Evolutionary conservation across 1,284 basidiomycete genomes (phyloP).

Genomic region (Malassezia brasiliensis): DNA sequence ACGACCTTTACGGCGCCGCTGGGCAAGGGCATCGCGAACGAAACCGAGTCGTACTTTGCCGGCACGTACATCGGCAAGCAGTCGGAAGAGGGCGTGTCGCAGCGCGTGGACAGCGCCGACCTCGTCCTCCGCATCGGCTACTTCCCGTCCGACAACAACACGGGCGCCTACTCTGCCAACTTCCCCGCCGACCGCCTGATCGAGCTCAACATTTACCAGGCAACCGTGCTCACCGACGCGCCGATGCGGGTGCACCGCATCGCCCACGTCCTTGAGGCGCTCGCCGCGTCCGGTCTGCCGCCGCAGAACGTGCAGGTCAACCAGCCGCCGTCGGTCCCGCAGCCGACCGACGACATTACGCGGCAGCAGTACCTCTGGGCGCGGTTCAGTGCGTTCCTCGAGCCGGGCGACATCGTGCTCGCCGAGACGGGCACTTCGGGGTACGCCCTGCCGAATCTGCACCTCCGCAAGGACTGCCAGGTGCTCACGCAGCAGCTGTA

Average conservation of each 20-base stretch:
- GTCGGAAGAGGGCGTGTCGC: constrained; percentile 56
- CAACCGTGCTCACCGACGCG: constrained; percentile 45
- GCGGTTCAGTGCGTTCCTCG: constrained; percentile 67
- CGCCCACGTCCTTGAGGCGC: constrained; percentile 32
- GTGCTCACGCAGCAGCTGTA: constrained; percentile 57
- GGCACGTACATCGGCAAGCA: constrained; percentile 56
- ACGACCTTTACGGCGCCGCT: constrained; percentile 59
- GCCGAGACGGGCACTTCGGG: constrained; percentile 39
- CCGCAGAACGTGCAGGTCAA: constrained; percentile 9
- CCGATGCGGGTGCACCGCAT: constrained; percentile 50
- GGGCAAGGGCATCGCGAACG: constrained; percentile 75
- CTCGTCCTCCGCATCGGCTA: constrained; percentile 73
- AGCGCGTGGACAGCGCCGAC: constrained; percentile 70
- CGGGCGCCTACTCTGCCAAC: constrained; percentile 56
- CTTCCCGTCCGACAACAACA: constrained; percentile 81
- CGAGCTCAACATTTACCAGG: constrained; percentile 53
- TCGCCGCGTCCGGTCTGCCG: constrained; percentile 19
- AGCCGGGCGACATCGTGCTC: constrained; percentile 47
- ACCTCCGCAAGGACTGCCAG: constrained; percentile 23
- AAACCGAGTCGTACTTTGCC: constrained; percentile 72
- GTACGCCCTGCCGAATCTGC: constrained; percentile 13
- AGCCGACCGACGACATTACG: constrained; percentile 20
- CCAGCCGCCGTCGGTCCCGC: constrained; percentile 21
- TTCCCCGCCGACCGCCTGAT: constrained; percentile 43
- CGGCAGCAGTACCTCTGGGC: constrained; percentile 63